Evolutionary conservation across 345 rosid genomes (phyloP).

Genomic region (Sonneratia caseolaris): DNA sequence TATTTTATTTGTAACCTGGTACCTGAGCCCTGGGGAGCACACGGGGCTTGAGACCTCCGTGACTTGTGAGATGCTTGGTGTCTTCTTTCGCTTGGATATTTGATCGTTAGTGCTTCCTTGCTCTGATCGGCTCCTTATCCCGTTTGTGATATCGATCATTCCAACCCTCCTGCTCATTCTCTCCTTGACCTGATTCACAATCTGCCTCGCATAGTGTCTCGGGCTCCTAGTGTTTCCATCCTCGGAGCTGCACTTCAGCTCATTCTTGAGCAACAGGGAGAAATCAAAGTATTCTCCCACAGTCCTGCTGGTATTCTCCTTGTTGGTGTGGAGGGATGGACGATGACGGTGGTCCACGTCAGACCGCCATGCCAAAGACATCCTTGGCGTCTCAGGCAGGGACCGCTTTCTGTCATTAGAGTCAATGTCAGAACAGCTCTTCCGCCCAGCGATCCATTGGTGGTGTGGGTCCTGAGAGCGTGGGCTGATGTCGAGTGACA

Average conservation of each 20-base stretch:
- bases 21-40: slow-evolving; percentile 47
- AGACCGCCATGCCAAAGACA: slow-evolving; percentile 67
- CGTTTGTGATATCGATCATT: too few relatives aligned
- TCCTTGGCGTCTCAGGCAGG: slow-evolving; percentile 76
- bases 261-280: slow-evolving; percentile 29
- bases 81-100: background rate
- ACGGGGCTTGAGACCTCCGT: slow-evolving; percentile 27
- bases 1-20: slow-evolving; percentile 14
- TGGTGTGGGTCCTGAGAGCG: slow-evolving; percentile 14
- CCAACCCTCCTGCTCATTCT: too few relatives aligned
- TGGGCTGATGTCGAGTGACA: slow-evolving; percentile 10
- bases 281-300: background rate
- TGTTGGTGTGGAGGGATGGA: slow-evolving; percentile 65
- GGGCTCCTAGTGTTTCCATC: slow-evolving; percentile 26
- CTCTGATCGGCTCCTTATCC: background rate
- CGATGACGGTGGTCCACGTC: slow-evolving; percentile 58
- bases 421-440: slow-evolving; percentile 15
- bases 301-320: slow-evolving; percentile 39
- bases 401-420: slow-evolving; percentile 34
- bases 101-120: background rate
- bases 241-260: slow-evolving; percentile 29
- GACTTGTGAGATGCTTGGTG: background rate
- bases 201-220: slow-evolving; percentile 59
- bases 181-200: slow-evolving; percentile 19
- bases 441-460: background rate